Evolutionary conservation across 257 asterid species (phyloP), one percentile per base, ranked within the genome.

Genomic region (Knoxia roxburghii): DNA sequence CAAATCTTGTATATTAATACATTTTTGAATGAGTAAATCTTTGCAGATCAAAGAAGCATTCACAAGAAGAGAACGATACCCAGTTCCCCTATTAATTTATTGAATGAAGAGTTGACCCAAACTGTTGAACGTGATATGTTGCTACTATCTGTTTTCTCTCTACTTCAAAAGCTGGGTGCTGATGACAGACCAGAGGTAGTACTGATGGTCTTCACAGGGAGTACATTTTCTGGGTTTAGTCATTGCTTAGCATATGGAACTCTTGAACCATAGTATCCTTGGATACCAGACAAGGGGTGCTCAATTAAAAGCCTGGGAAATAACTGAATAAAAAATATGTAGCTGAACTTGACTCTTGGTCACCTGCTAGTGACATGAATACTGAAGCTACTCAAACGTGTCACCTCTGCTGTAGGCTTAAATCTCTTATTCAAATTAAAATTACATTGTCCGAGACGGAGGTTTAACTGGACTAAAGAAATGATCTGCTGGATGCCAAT

Each of bases 121-220:
- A 72, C 81, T 62, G 84, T 79, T 78, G 86, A 85, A 62, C 79
- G 78, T 65, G 95, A 88, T 80, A 84, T 84, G 69, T 68, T 93
- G 88, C 88, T 93, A 32, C 80, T 90, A 75, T 87, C 96, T 60
- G 87, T 93, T 79, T 86, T 93, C 75, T 84, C 97, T 35, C 74
- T 88, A 74, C 93, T 90, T 73, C 94, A 93, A 74, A 84, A 82
- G 79, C 87, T 90, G 80, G 97, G 95, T 64, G 88, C 91, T 75
- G 99, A 90, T 72, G 99, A 84, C 72, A 86, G 99, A 74, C 97
- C 99, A 59, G 99, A 93, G 99, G 99, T 93, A n/a, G n/a, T n/a
- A 87, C 74, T 67, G 30, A 55, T 62, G 64, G 65, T 77, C 65
- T 67, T 56, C 53, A 41, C 43, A 71, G 58, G 73, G 71, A 69